Evolutionary conservation across 352 stramenopile genomes (phyloP), one percentile per base, ranked within the genome.

Genomic region (Blastocystis sp.): DNA sequence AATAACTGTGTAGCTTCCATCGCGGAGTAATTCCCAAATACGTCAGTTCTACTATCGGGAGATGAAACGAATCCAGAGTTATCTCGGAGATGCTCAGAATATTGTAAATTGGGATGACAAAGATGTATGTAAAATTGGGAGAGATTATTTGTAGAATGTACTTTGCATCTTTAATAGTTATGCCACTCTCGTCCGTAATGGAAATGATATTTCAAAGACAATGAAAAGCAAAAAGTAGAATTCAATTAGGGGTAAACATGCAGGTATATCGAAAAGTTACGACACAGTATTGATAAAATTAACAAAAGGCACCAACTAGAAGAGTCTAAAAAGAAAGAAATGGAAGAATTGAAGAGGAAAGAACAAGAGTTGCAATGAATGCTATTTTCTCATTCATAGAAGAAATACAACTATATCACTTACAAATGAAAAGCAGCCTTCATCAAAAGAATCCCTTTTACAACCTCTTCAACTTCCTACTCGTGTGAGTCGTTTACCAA

Each of bases 121-220:
- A 51, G 73, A 84, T 24, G 73, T 84, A 84, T 30, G 30, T 42
- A 11, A 51, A 27, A 17, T 11, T 9, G 22, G 19, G 0, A 22
- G 22, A 1, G 73, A 6, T 69, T 22, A 24, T 22, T 0, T 19
- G 7, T 48, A 84, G 73, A 19, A 84, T 66, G 42, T 84, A 17
- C 51, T 84, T 24, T 84, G 73, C 53, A 56, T 84, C 30, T 84
- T 84, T 57, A 84, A 84, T n/a, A 84, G 73, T n/a, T 84, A 84
- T 27, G 53, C 30, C 4, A 68, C 48, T 51, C 27, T 84, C 19
- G 24, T 53, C 1, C 24, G 40, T 5, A 44, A 66, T 27, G 48
- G 53, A 22, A 84, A 42, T 27, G 73, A 84, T 30, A 30, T 40
- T 17, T 19, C 42, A 40, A 84, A 84, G 73, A 30, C 59, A 22